Percentiles rank a stretch among this genome's conserved stretches.
Conservation (phyloP, 2,329 filamentous ascomycete genomes). For the Fusarium heterosporum region DNA sequence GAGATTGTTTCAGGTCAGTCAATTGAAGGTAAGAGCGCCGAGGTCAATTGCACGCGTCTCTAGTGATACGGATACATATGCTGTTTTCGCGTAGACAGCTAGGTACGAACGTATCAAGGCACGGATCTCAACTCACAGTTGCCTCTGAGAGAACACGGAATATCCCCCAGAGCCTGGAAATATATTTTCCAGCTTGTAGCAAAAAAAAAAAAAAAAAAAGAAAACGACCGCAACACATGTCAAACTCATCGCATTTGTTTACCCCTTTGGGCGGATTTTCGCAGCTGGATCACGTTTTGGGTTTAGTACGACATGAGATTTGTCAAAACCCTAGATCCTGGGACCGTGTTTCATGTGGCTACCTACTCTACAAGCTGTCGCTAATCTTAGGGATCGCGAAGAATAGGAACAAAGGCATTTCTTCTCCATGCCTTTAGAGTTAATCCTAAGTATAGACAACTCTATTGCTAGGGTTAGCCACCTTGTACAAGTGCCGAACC, state of each 20-base stretch:
- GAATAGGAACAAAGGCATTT: background rate
- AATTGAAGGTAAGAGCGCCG: conserved; percentile 24
- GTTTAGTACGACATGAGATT: conserved; percentile 26
- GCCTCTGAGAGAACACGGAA: background rate
- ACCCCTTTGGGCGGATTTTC: conserved; percentile 1
- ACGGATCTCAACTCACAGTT: background rate
- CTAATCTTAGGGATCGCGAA: background rate
- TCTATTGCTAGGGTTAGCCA: background rate
- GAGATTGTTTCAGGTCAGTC: conserved; percentile 46
- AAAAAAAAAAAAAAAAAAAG: background rate
- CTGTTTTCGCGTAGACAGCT: conserved; percentile 20
- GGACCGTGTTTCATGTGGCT: conserved; percentile 37
- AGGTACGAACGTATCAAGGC: background rate
- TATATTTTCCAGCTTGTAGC: background rate
- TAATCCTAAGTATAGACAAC: background rate
- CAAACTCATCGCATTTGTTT: background rate
- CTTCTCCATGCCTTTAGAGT: background rate
- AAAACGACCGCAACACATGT: background rate
- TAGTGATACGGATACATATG: conserved; percentile 19
- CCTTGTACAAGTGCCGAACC: background rate
- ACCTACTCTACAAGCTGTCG: conserved; percentile 17
- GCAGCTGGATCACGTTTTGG: conserved; percentile 22
- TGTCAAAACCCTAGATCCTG: conserved; percentile 25
- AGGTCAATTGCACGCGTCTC: conserved; percentile 16
- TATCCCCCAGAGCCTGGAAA: background rate